Percentiles rank a stretch among this genome's conserved stretches.
Conservation (phyloP, 108 stramenopile genomes). For the Tribonema minus region DNA sequence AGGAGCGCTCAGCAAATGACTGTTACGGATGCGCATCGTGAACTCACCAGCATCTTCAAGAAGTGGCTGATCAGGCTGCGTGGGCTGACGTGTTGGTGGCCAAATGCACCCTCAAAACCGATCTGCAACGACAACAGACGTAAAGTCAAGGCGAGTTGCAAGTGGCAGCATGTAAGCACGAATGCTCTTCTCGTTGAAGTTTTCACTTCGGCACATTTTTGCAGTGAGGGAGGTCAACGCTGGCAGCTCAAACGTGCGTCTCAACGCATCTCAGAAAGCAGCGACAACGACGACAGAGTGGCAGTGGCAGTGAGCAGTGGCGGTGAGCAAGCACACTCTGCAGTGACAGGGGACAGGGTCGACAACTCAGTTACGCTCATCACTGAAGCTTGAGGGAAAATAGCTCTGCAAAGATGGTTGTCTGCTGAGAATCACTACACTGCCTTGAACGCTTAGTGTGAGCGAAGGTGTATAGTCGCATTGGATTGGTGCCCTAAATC, state of each 20-base stretch:
- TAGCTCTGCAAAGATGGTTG: too few species aligned
- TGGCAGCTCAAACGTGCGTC: neutral
- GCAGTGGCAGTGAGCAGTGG: too few species aligned
- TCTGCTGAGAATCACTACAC: too few species aligned
- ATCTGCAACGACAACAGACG: neutral
- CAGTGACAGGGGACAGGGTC: too few species aligned
- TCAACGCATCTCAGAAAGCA: neutral
- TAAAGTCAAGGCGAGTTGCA: neutral
- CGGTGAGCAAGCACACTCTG: too few species aligned
- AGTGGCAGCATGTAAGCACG: neutral
- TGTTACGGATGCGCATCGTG: neutral
- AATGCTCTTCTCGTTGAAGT: neutral
- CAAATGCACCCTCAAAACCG: neutral
- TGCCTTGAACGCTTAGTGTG: too few species aligned
- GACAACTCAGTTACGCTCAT: too few species aligned
- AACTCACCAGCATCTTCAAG: constrained; percentile 2
- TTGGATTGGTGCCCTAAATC: too few species aligned
- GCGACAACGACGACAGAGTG: too few species aligned
- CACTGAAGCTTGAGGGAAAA: too few species aligned
- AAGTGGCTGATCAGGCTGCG: constrained; percentile 48
- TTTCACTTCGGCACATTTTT: neutral
- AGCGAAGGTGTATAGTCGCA: too few species aligned
- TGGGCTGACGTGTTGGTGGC: constrained; percentile 38
- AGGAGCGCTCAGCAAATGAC: too few species aligned
- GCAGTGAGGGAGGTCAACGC: neutral